These are phyloP conservation scores for Mortierella sp. DNA, from an alignment of 371 early-diverging fungal species.

Conservation along the genomic window DNA sequence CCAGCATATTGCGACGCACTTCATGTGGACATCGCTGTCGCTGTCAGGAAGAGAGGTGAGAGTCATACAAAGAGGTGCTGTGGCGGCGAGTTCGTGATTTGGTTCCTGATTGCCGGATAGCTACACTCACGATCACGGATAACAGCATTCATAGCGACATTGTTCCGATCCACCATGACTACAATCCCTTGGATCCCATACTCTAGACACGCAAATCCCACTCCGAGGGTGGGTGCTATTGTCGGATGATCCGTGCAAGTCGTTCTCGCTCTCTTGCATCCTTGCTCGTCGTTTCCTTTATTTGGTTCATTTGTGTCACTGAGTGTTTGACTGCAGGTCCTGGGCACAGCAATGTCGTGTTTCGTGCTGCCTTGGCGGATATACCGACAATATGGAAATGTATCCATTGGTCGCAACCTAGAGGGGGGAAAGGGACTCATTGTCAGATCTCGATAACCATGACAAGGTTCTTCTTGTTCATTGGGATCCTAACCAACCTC, in stretches of 20 bases:
- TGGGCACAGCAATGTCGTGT: too few species aligned
- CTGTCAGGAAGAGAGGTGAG: too few species aligned
- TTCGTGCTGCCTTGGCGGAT: conserved; percentile 53
- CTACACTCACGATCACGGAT: conserved; percentile 46
- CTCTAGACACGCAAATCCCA: conserved; percentile 22
- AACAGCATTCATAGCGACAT: too few species aligned
- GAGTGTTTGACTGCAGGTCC: conserved; percentile 31
- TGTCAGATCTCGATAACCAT: background rate
- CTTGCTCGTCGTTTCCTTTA: conserved; percentile 33
- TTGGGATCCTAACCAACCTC: too few species aligned
- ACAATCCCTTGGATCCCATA: conserved; percentile 29
- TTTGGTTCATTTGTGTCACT: conserved; percentile 7
- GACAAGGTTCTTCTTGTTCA: background rate
- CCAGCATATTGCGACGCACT: too few species aligned
- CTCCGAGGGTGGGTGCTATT: conserved; percentile 33
- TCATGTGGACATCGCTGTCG: too few species aligned
- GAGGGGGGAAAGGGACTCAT: too few species aligned
- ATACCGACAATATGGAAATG: conserved; percentile 44
- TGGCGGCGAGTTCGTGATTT: too few species aligned
- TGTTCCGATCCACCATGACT: conserved; percentile 37
- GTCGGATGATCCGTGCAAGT: conserved; percentile 35
- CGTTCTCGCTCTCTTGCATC: conserved; percentile 49
- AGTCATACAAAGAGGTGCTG: too few species aligned
- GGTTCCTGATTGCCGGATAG: conserved; percentile 5
- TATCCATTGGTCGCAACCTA: conserved; percentile 45